Base-by-base conservation (phyloP, 2,329 filamentous ascomycete species). In the Lachnellula willkommii region DNA sequence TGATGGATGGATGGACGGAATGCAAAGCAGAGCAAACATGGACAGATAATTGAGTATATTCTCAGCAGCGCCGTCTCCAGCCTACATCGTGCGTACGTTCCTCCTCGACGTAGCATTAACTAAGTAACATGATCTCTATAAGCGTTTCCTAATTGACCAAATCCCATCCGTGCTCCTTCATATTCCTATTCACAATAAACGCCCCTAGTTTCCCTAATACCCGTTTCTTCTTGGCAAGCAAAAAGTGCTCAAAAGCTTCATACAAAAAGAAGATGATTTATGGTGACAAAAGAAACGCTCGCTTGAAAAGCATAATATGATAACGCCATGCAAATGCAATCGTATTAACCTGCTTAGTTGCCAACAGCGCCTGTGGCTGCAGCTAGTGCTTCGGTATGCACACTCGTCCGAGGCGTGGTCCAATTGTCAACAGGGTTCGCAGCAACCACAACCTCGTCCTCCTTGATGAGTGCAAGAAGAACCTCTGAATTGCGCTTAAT, bases 401-500 rank as follows among this genome's bases (percentile, higher is more conserved):
- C 48, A 50, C 56, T 62, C n/a, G 50, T 47, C 17, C 54, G 52
- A 48, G 55, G 63, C n/a, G 65, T 54, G 17, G 56, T 56, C 81
- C 83, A 86, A 61, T 84, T 79, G 59, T 86, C 83, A 66, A 83
- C 77, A 6, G 45, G 17, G 24, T 26, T 24, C 14, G 45, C 45
- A 14, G 5, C 45, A 54, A 82, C 78, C 20, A 78, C 77, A 20
- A 78, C 70, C 17, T 79, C 81, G 53, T 84, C 80, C 57, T 85
- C 82, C 49, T 79, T 77, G 60, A 87, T 85, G n/a, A 87, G 72
- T 57, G 85, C 81, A 53, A 85, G 70, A 71, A 87, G 77, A 24
- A 86, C 79, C 60, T 82, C 77, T 12, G 79, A 79, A 54, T 85
- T 85, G 42, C 83, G 77, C 66, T 83, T 83, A 61, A 87, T 87